phyloP scores from a whole-genome alignment of 148 eudicot species.

The Limonium bicolor region DNA sequence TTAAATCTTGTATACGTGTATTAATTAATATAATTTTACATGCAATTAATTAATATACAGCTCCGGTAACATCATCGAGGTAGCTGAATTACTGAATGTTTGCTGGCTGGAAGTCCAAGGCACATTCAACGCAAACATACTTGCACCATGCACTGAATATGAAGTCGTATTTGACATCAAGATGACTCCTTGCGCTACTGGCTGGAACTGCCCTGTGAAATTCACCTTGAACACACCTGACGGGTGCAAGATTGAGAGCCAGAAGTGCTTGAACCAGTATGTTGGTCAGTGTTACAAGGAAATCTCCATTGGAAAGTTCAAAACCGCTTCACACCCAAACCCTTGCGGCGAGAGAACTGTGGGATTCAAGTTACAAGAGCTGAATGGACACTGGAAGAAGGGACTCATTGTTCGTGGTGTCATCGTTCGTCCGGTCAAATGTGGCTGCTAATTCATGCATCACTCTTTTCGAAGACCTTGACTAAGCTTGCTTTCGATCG shows the following conservation, averaged over 20 bases:
- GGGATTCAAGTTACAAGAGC: constrained; percentile 1
- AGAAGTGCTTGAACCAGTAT: neutral
- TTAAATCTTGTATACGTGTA: neutral
- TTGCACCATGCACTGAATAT: neutral
- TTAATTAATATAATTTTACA: neutral
- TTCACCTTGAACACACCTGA: neutral
- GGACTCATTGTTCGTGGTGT: constrained; percentile 5
- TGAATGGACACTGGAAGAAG: constrained; percentile 1
- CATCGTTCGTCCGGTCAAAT: too few relatives aligned
- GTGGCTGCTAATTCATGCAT: too few relatives aligned
- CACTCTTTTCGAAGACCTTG: too few relatives aligned
- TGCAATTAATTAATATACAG: neutral
- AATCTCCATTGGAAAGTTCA: neutral
- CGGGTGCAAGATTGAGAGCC: constrained; percentile 1
- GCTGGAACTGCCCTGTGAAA: constrained; percentile 1
- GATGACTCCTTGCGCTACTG: neutral
- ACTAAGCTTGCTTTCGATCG: too few relatives aligned
- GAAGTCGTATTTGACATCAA: constrained; percentile 2
- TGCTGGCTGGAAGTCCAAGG: constrained; percentile 1
- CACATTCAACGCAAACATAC: neutral
- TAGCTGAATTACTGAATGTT: neutral
- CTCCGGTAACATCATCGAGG: constrained; percentile 1
- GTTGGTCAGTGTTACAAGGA: neutral
- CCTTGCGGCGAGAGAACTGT: neutral
- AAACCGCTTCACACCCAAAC: too few relatives aligned